These are phyloP conservation scores for Ensete glaucum DNA, from an alignment of 176 grass and related monocot species.

Conservation along the genomic window DNA sequence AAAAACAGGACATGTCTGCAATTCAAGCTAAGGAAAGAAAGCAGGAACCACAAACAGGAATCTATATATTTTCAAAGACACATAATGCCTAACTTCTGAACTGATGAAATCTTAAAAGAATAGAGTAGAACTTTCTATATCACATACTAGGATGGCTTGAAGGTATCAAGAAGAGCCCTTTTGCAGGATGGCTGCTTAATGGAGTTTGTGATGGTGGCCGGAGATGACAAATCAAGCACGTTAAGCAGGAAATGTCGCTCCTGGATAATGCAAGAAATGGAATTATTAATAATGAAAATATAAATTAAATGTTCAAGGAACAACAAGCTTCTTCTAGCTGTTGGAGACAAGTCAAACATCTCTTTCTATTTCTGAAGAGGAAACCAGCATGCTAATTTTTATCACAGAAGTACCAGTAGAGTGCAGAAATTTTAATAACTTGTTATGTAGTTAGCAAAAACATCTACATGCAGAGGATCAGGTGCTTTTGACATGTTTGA, in stretches of 20 bases:
- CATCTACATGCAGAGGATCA: not conserved
- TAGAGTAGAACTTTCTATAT: not conserved
- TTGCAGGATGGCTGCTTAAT: conserved; percentile 82
- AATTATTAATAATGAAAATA: conserved; percentile 5
- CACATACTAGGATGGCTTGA: conserved; percentile 23
- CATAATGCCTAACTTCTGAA: conserved; percentile 1
- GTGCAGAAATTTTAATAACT: not conserved
- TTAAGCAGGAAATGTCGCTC: conserved; percentile 81
- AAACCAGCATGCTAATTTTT: not conserved
- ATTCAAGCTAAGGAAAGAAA: not conserved
- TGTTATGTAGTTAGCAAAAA: not conserved
- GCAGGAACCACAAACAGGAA: not conserved
- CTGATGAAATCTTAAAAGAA: not conserved
- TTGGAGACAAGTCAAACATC: not conserved
- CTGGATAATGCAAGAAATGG: conserved; percentile 37
- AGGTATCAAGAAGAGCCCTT: conserved; percentile 93
- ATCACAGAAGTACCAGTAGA: not conserved
- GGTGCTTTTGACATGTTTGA: not conserved
- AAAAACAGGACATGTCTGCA: conserved; percentile 11
- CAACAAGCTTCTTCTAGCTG: not conserved
- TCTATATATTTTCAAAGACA: not conserved
- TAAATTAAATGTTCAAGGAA: not conserved
- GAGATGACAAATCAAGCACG: conserved; percentile 61
- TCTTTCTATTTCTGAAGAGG: no score
- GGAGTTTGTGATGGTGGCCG: conserved; percentile 35